Conservation (phyloP, 2,329 filamentous ascomycete species). For the Diaporthe capsici region DNA sequence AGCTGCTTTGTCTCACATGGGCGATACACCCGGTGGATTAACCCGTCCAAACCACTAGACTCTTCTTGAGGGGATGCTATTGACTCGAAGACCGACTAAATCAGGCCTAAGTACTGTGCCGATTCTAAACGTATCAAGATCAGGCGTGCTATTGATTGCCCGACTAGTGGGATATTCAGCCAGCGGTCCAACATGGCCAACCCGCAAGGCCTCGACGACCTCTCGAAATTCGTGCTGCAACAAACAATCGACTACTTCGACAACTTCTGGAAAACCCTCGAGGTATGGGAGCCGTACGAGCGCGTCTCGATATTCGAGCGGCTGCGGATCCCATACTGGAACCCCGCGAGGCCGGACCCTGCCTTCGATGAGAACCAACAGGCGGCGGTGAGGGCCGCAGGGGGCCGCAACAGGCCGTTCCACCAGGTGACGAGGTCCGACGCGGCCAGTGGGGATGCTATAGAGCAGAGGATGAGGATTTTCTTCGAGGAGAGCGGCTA, state of each 20-base stretch:
- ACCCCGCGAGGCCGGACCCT: slow-evolving; percentile 11
- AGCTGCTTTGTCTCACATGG: background rate
- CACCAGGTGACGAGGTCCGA: background rate
- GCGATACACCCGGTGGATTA: too few species aligned
- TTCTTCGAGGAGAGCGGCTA: slow-evolving; percentile 1
- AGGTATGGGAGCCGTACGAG: background rate
- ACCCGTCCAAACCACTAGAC: background rate
- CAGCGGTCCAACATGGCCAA: slow-evolving; percentile 7
- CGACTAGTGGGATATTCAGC: background rate
- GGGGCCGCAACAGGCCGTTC: background rate
- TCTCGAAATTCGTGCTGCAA: slow-evolving; percentile 6
- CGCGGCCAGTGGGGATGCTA: background rate
- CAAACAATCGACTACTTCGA: slow-evolving; percentile 24
- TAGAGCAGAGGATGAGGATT: background rate
- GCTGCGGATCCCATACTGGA: background rate
- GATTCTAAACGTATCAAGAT: background rate
- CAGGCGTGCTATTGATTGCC: background rate
- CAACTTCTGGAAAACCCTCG: background rate
- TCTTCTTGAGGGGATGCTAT: background rate
- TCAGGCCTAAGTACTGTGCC: background rate
- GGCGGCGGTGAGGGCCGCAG: too few species aligned
- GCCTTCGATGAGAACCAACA: background rate
- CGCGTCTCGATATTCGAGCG: background rate
- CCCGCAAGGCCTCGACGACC: background rate
- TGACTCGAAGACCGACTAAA: background rate